These are phyloP conservation scores for Baorangia bicolor DNA, from an alignment of 768 basidiomycete species.

Conservation along the genomic window DNA sequence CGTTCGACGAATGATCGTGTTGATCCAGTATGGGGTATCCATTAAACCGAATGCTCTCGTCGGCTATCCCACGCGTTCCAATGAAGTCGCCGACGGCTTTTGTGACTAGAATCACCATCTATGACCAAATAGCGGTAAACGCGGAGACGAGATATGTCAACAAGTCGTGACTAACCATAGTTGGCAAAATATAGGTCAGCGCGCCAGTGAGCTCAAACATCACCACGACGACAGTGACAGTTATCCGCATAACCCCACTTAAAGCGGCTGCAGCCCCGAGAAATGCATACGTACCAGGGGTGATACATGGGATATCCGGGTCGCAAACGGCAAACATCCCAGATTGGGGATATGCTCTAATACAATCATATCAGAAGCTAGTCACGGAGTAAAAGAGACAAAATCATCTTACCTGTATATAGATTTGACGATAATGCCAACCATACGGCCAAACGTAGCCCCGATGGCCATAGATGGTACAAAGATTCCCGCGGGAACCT, in stretches of 20 bases:
- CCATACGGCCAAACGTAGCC: constrained; percentile 94
- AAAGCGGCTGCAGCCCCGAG: constrained; percentile 95
- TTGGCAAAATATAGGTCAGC: constrained; percentile 93
- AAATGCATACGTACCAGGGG: constrained; percentile 97
- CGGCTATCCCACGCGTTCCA: constrained; percentile 92
- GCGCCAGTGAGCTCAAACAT: constrained; percentile 99
- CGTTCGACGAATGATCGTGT: constrained; percentile 89
- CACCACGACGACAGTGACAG: constrained; percentile 97
- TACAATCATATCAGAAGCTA: background rate
- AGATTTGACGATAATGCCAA: constrained; percentile 95
- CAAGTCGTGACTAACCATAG: constrained; percentile 67
- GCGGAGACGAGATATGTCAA: constrained; percentile 3
- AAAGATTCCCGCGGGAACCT: constrained; percentile 97
- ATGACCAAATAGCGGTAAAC: constrained; percentile 12
- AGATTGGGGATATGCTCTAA: constrained; percentile 75
- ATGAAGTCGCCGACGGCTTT: constrained; percentile 96
- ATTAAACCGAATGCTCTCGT: constrained; percentile 96
- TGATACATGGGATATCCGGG: constrained; percentile 94
- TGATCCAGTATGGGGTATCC: constrained; percentile 97
- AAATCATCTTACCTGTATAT: constrained; percentile 68
- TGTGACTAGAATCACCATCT: constrained; percentile 96
- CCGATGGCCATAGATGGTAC: constrained; percentile 99
- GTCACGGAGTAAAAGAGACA: background rate
- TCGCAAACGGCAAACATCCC: constrained; percentile 89
- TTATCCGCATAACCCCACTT: constrained; percentile 95